A percentile compares a stretch with the other conserved stretches of the same genome.
Evolutionary conservation across 2,329 filamentous ascomycete genomes (phyloP).

Genomic region (Xylogone sp.): DNA sequence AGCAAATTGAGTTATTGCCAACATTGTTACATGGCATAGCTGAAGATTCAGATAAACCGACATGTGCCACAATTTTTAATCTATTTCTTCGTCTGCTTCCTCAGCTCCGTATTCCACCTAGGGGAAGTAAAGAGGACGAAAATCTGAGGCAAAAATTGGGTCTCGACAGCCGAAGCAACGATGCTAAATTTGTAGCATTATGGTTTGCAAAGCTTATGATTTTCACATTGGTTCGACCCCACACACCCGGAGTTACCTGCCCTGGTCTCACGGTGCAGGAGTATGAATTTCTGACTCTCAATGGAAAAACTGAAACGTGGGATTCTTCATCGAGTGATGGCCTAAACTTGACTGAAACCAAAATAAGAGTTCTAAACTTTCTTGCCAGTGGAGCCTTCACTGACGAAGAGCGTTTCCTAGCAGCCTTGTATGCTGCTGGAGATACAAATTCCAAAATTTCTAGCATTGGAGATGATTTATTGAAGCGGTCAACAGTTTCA

Average conservation of each 20-base stretch:
- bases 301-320: constrained; percentile 67
- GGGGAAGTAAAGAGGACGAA: constrained; percentile 75
- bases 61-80: constrained; percentile 69
- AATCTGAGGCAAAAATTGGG: constrained; percentile 63
- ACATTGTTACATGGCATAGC: constrained; percentile 64
- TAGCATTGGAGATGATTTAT: constrained; percentile 80
- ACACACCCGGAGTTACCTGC: constrained; percentile 28
- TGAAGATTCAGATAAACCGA: constrained; percentile 50
- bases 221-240: constrained; percentile 44
- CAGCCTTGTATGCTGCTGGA: constrained; percentile 77
- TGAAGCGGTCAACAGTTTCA: constrained; percentile 74
- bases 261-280: constrained; percentile 63
- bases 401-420: constrained; percentile 78
- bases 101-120: constrained; percentile 66
- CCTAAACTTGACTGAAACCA: constrained; percentile 65
- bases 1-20: constrained; percentile 71
- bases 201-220: constrained; percentile 78
- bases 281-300: constrained; percentile 63
- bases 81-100: constrained; percentile 74
- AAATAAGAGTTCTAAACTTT: constrained; percentile 65
- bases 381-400: constrained; percentile 82
- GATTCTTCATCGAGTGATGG: constrained; percentile 55
- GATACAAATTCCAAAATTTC: constrained; percentile 78
- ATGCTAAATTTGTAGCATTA: constrained; percentile 68
- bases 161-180: constrained; percentile 56